Evolutionary conservation across 805 yeast species (phyloP), one percentile per base, ranked within the genome.

Genomic region (Kuraishia ogatae): DNA sequence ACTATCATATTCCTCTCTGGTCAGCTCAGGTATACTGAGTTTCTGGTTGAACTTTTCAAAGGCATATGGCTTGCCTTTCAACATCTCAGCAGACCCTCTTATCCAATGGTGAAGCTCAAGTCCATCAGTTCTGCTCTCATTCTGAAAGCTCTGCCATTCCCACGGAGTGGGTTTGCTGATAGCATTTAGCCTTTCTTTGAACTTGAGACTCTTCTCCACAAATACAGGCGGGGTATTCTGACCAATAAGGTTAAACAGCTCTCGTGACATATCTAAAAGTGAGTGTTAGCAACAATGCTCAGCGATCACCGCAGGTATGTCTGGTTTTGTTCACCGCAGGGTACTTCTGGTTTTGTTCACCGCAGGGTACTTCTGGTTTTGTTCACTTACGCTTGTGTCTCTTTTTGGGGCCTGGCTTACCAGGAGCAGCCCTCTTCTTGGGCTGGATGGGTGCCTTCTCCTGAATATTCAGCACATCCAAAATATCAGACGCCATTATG

Each of bases 151-250:
- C 20, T 79, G 78, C 69, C 82, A 75, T 0, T 81, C 78, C 99
- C 99, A 94, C 0, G 97, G 91, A 0, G 94, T 79, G 0, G 89
- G 86, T 58, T 83, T 85, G 20, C 79, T 76, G 49, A 72, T 72
- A 61, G 82, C 75, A 56, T 81, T 81, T 53, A 89, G 75, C 60
- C 82, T 79, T 57, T 84, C 89, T 59, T 85, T 86, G 64, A 84
- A 84, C 59, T 82, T 77, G 53, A 67, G 71, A n/a, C 71, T 69
- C 53, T 73, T 74, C 53, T 76, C 75, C n/a, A 79, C 79, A n/a
- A 78, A 79, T 7, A 79, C 81, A 0, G 98, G 92, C 0, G 99
- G 97, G 1, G 96, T 83, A 67, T 90, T 90, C 47, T 94, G 92
- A 4, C 99, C 99, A 48, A 94, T 74, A 54, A 96, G 76, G 60